Base-by-base conservation (phyloP, 164 flowering plant species). In the Litsea cubeba region DNA sequence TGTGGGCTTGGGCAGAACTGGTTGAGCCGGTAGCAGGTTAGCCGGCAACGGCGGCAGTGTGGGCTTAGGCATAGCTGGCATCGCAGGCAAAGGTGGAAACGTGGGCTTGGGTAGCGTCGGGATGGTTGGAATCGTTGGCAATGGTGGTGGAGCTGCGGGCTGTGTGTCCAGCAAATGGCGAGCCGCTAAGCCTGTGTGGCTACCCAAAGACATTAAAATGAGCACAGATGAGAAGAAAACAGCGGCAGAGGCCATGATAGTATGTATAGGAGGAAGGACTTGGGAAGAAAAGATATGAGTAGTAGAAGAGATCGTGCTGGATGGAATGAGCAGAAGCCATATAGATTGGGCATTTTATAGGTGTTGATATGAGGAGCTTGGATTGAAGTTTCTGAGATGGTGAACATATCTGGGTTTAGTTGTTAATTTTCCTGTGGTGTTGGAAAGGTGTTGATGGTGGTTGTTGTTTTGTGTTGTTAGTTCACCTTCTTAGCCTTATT, bases 111-210 rank as follows among this genome's bases (percentile, higher is more conserved):
- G 46, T 7, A 35, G 46, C 0, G 46, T 35, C 1, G 46, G 46
- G 46, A 30, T 30, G 32, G 32, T 30, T 30, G 32, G 32, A 4
- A 30, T 30, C 46, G 7, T 35, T 35, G 46, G 66, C 17, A 24
- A 12, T 63, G 66, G 25, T 12, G 66, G 66, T 24, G 66, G 66
- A 1, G 28, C 26, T 35, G 46, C 46, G 10, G 46, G 46, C 11
- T 24, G 66, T 10, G 66, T 63, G 66, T 63, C 66, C 66, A 63
- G 24, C 66, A 63, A 24, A 26, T 63, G 32, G 66, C 25, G 28
- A 14, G 66, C 66, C 15, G 66, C 66, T 26, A 63, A 26, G 28
- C 66, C 7, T 12, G 28, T 8, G 12, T 63, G 5, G 17, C 25
- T 14, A 6, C 66, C 28, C 28, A 63, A 28, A 10, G 32, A 10